Percentiles rank a stretch among this genome's conserved stretches.
Evolutionary conservation across 768 basidiomycete species (phyloP).

Genomic region (Asterophora parasitica): DNA sequence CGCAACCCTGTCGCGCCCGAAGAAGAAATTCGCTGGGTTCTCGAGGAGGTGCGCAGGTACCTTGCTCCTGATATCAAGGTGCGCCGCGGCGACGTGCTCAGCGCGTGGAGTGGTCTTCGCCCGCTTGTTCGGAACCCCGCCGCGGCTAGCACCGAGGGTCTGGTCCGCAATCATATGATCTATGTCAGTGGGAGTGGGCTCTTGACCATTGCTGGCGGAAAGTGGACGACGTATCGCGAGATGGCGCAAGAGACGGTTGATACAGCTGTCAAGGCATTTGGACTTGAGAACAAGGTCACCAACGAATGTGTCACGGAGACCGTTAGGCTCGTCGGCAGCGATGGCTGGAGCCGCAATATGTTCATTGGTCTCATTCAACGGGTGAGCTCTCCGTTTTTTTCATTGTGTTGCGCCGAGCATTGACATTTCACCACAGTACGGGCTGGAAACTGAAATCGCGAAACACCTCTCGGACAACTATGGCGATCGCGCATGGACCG

Average conservation of each 20-base stretch:
- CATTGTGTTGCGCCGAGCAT: background rate
- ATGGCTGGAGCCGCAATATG: conserved; percentile 95
- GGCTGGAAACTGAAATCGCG: conserved; percentile 87
- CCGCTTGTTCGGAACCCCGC: conserved; percentile 83
- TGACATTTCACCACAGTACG: conserved; percentile 50
- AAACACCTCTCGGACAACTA: conserved; percentile 92
- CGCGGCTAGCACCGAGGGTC: conserved; percentile 66
- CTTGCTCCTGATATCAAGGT: conserved; percentile 91
- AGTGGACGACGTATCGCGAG: conserved; percentile 96
- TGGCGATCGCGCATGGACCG: conserved; percentile 95
- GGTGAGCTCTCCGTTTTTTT: conserved; percentile 36
- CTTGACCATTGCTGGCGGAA: conserved; percentile 93
- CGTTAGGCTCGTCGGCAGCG: conserved; percentile 83
- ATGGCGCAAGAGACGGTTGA: conserved; percentile 97
- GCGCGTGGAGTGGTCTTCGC: conserved; percentile 90
- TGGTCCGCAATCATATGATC: conserved; percentile 94
- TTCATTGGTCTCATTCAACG: conserved; percentile 93
- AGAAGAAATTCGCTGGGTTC: conserved; percentile 95
- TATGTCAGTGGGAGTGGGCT: conserved; percentile 76
- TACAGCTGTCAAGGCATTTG: conserved; percentile 75
- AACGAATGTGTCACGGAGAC: conserved; percentile 74
- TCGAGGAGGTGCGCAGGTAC: conserved; percentile 89
- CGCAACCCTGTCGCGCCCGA: conserved; percentile 78
- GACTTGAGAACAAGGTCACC: conserved; percentile 48
- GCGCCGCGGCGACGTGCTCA: conserved; percentile 88